Evolutionary conservation across 331 rosid genomes (phyloP).

Genomic region (Arachis monticola): DNA sequence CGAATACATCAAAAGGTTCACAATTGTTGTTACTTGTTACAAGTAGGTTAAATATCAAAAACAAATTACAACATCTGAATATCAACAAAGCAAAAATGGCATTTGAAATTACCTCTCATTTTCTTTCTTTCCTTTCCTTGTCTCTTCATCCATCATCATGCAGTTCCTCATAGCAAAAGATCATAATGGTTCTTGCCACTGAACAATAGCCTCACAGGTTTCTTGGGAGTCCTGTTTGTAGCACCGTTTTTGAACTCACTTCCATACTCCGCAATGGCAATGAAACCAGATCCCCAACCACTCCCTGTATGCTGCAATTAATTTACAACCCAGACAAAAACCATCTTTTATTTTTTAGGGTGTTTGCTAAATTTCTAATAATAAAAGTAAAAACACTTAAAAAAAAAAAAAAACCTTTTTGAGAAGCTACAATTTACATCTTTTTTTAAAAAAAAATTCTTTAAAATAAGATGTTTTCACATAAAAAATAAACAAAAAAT

Average conservation of each 20-base stretch:
- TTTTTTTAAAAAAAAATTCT: too few relatives aligned
- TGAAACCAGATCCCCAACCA: conserved; percentile 75
- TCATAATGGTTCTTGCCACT: conserved; percentile 97
- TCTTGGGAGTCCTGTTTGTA: conserved; percentile 51
- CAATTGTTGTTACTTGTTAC: neutral
- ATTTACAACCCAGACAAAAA: conserved; percentile 20
- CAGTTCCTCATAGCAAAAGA: conserved; percentile 68
- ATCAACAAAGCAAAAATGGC: conserved; percentile 27
- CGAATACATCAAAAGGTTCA: conserved; percentile 28
- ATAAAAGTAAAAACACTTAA: too few relatives aligned
- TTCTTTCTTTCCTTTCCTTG: neutral
- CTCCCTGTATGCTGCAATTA: conserved; percentile 73
- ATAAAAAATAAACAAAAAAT: too few relatives aligned
- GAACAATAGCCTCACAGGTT: conserved; percentile 76
- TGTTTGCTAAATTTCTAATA: too few relatives aligned
- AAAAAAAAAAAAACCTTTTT: too few relatives aligned
- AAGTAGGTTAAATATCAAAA: neutral
- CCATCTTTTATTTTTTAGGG: too few relatives aligned
- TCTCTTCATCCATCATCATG: neutral
- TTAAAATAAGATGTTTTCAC: too few relatives aligned
- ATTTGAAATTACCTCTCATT: conserved; percentile 1
- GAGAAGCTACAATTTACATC: too few relatives aligned
- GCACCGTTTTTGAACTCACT: conserved; percentile 65
- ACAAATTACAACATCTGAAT: neutral
- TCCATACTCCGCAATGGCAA: conserved; percentile 93